Base-by-base conservation (phyloP, 2,329 filamentous ascomycete genomes). In the Verticillium alfalfae region DNA sequence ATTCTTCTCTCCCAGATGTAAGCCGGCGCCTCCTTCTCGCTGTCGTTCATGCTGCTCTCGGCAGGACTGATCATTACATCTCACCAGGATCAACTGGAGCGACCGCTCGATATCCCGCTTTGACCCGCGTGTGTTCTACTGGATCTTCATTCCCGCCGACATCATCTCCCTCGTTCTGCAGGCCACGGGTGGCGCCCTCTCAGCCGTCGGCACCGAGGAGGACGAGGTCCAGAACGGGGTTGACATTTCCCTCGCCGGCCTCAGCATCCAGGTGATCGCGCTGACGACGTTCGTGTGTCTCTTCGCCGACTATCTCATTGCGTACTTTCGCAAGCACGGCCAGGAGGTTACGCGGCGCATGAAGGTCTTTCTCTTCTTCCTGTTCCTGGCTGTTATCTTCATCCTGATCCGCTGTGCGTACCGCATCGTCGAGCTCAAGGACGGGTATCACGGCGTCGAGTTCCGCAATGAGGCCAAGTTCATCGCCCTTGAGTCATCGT, bases 331-430 rank as follows among this genome's bases (percentile, higher is more conserved):
- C 5, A 70, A 73, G 13, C 57, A 70, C 57, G 69, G 73, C 16
- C 49, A 67, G 9, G 73, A 73, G 3, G 63, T 62, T 4, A 57
- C 65, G n/a, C 71, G 67, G 62, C 62, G 70, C 1, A 81, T 85
- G 67, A 72, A 73, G 49, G 73, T 76, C 13, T 87, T 87, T 66
- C 67, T 84, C n/a, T 55, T 68, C 22, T 81, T 80, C 31, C 72
- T 86, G 12, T 70, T 75, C 1, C 67, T 84, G 3, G 78, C 83
- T 1, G 86, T 83, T 3, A 55, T 87, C 7, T 78, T 79, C 59
- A 82, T 88, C 64, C 79, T 87, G 58, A 78, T 83, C 8, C 76
- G 86, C 31, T 85, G 81, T 57, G 78, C 82, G 34, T 88, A 85
- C 67, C 80, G 86, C 55, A 82, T 87, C 36, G 81, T 79, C 0